phyloP scores from a whole-genome alignment of 2,329 filamentous ascomycete species.

The Cladosporium sp. region DNA sequence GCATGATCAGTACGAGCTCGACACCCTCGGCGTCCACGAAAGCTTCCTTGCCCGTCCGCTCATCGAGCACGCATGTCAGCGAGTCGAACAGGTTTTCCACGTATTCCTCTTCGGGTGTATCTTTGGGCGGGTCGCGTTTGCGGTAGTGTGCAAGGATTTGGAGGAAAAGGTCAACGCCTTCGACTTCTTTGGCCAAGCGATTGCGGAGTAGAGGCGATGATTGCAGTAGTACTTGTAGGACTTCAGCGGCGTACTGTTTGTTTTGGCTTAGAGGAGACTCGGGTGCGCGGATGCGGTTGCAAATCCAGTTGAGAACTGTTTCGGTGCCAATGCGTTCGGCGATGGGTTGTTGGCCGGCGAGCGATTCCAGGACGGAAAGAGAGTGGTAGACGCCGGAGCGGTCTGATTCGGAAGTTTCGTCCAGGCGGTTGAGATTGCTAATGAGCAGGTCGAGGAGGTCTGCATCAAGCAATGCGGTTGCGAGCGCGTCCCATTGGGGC shows the following conservation, averaged over 20 bases:
- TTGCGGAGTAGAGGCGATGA: constrained; percentile 62
- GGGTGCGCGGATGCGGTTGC: constrained; percentile 64
- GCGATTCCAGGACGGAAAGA: constrained; percentile 74
- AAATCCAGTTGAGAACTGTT: constrained; percentile 70
- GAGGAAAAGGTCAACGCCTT: constrained; percentile 74
- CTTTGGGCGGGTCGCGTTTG: constrained; percentile 76
- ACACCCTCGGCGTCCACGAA: constrained; percentile 88
- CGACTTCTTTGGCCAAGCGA: constrained; percentile 50
- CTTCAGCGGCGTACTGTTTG: constrained; percentile 89
- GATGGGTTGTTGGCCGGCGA: constrained; percentile 65
- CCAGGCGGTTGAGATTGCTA: constrained; percentile 72
- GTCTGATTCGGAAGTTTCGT: constrained; percentile 70
- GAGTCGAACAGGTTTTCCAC: constrained; percentile 91
- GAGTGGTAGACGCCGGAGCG: constrained; percentile 82
- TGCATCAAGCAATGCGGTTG: constrained; percentile 56
- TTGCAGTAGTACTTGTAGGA: constrained; percentile 84
- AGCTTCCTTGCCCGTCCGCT: constrained; percentile 67
- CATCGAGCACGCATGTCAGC: constrained; percentile 74
- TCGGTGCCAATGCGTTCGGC: constrained; percentile 69
- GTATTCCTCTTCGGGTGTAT: constrained; percentile 87
- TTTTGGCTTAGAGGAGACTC: constrained; percentile 76
- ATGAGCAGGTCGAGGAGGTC: constrained; percentile 70
- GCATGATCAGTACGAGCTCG: constrained; percentile 86
- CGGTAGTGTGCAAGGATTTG: constrained; percentile 82
- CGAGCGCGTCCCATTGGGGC: constrained; percentile 73